phyloP scores from a whole-genome alignment of 1,284 basidiomycete genomes.

The Amylostereum areolatum region DNA sequence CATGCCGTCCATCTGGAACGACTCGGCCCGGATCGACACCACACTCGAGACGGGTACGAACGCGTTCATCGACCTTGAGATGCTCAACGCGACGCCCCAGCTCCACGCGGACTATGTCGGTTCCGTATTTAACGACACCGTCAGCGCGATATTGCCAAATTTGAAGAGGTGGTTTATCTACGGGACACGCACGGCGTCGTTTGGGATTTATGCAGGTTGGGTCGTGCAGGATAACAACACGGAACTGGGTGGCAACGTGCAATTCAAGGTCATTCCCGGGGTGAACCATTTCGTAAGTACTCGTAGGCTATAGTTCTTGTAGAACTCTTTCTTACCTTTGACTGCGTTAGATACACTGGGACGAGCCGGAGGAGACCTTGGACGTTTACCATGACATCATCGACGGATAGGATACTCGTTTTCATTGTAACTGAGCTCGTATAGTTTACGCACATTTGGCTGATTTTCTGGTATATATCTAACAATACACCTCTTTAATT shows the following conservation, averaged over 20 bases:
- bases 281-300: constrained; percentile 2
- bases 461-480: too few relatives aligned
- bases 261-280: background rate
- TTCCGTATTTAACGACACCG: background rate
- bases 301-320: background rate
- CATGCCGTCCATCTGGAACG: background rate
- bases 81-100: background rate
- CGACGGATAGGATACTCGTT: background rate
- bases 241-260: background rate
- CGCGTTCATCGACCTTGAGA: background rate
- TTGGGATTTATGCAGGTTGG: background rate
- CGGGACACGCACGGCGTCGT: background rate
- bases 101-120: background rate
- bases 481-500: too few relatives aligned
- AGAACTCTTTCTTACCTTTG: background rate
- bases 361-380: background rate
- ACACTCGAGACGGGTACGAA: background rate
- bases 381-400: background rate
- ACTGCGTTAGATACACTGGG: background rate
- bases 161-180: background rate
- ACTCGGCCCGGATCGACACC: background rate
- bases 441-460: too few relatives aligned
- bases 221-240: background rate
- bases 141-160: background rate
- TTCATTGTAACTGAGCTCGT: too few relatives aligned